A percentile compares a stretch with the other conserved stretches of the same genome.
Conservation (phyloP, 352 stramenopile species). For the Thraustotheca clavata region DNA sequence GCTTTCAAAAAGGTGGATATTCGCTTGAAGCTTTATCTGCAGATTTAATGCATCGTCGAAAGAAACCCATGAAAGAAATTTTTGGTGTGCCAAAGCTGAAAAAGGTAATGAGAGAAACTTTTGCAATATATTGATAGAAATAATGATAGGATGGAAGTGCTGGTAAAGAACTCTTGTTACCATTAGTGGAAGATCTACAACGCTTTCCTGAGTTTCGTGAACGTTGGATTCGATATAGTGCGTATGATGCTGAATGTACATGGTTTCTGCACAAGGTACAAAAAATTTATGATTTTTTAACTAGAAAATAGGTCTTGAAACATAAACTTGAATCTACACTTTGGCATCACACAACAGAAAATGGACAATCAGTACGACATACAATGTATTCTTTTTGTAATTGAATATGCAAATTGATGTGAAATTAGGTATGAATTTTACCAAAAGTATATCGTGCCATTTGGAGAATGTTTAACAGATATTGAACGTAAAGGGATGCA, state of each 20-base stretch:
- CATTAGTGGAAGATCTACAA: constrained; percentile 74
- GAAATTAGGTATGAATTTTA: constrained; percentile 87
- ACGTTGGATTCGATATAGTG: constrained; percentile 95
- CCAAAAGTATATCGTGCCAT: constrained; percentile 92
- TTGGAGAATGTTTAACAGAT: constrained; percentile 97
- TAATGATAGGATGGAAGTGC: constrained; percentile 73
- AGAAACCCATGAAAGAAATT: constrained; percentile 96
- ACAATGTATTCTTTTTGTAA: not conserved
- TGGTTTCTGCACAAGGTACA: constrained; percentile 86
- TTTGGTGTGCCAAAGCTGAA: constrained; percentile 93
- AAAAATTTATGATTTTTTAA: not conserved
- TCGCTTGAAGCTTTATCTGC: constrained; percentile 92
- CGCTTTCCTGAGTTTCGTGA: constrained; percentile 75
- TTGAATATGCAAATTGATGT: not conserved
- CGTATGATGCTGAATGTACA: constrained; percentile 96
- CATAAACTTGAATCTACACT: constrained; percentile 84
- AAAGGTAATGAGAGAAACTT: constrained; percentile 37
- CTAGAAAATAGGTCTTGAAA: constrained; percentile 45
- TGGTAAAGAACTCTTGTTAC: constrained; percentile 79
- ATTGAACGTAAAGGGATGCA: constrained; percentile 95
- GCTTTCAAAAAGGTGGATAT: constrained; percentile 85
- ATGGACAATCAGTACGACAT: not conserved
- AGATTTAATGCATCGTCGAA: constrained; percentile 77
- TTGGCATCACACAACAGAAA: constrained; percentile 58
- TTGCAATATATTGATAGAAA: not conserved